Evolutionary conservation across 2,329 filamentous ascomycete genomes (phyloP), one percentile per base, ranked within the genome.

Genomic region (Venturia asperata): DNA sequence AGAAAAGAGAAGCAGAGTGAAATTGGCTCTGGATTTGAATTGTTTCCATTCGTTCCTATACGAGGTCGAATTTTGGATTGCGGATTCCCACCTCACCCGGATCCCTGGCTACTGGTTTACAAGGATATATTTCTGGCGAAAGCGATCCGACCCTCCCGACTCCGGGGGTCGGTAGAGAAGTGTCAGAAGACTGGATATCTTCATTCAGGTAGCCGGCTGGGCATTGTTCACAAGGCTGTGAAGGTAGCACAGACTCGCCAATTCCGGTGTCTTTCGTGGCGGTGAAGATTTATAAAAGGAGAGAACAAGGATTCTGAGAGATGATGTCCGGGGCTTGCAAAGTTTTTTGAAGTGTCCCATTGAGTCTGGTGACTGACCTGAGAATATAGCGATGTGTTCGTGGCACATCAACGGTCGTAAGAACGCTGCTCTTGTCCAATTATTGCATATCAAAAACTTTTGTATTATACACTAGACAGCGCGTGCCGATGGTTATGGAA

Each of bases 191-290:
- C 21, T 27, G 13, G 1, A 52, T 27, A 27, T 27, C 47, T 27
- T 27, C 47, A 52, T 52, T 52, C 47, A 52, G 13, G 47, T 52
- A 52, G 15, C 47, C 47, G 47, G 21, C 47, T 52, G 47, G 47
- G 47, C 47, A 27, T 52, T 52, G 47, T 21, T 52, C 21, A 27
- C 21, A 10, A 52, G 47, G 47, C 47, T 52, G 47, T 52, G 47
- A 52, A 30, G 21, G 21, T 27, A 5, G 21, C 21, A 52, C 47
- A 27, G 47, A 27, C 21, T 9, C 21, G 47, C 47, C 47, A 52
- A 11, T 27, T 27, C 3, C 24, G 21, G 21, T 3, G 21, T 15
- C 21, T 52, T 21, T 52, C n/a, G 47, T 6, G 47, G 47, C 47
- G 47, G 47, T 52, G 47, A 52, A 21, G 21, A 27, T 15, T 11